Percentiles rank a stretch among this genome's conserved stretches.
phyloP scores from a whole-genome alignment of 257 asterid genomes.

The Petunia secreta region DNA sequence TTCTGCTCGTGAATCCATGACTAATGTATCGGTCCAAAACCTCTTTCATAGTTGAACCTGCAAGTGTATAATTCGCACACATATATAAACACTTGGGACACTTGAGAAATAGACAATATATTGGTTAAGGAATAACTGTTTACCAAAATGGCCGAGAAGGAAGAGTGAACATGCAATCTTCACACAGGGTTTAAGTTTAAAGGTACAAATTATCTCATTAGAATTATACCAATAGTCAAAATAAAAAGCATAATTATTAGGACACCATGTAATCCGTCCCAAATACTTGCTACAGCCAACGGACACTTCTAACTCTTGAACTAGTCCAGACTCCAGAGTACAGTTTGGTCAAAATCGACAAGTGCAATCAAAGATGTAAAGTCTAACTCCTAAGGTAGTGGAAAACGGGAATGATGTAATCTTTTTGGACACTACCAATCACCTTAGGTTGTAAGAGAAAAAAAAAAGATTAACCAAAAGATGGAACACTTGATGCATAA shows the following conservation, averaged over 20 bases:
- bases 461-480: background rate
- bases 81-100: background rate
- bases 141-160: conserved; percentile 1
- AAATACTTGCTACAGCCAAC: background rate
- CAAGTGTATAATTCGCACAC: background rate
- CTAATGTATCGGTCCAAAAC: conserved; percentile 17
- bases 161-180: background rate
- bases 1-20: background rate
- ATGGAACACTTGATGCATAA: background rate
- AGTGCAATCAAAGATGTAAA: conserved; percentile 6
- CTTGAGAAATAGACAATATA: background rate
- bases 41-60: conserved; percentile 17
- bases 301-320: background rate
- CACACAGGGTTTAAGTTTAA: background rate
- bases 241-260: background rate
- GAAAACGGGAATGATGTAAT: background rate
- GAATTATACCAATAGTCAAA: background rate
- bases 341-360: background rate
- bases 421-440: conserved; percentile 4
- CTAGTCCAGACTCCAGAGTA: background rate
- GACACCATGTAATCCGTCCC: background rate
- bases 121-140: background rate
- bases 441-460: conserved; percentile 10
- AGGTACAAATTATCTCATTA: background rate
- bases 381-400: background rate